Percentiles rank a stretch among this genome's conserved stretches.
Evolutionary conservation across 805 yeast genomes (phyloP).

Genomic region (Saturnispora sanitii): DNA sequence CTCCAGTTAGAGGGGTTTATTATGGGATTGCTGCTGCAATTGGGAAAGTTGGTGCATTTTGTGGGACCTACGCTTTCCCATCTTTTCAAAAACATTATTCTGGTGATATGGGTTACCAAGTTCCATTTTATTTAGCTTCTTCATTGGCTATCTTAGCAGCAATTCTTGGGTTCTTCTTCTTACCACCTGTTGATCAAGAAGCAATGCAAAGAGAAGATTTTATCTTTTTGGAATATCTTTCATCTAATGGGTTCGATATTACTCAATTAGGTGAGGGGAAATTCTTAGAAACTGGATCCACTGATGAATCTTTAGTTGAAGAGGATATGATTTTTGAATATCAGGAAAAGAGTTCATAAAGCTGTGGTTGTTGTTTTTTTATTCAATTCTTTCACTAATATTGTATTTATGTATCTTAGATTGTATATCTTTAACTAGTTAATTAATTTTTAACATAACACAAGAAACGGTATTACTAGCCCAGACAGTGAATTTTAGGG

Average conservation of each 20-base stretch:
- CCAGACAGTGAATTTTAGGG: too few species aligned
- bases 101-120: constrained; percentile 55
- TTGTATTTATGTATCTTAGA: neutral
- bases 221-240: constrained; percentile 57
- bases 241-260: constrained; percentile 60
- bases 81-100: constrained; percentile 53
- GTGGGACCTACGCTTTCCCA: constrained; percentile 85
- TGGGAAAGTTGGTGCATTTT: constrained; percentile 90
- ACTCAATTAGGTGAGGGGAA: constrained; percentile 39
- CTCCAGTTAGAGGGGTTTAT: constrained; percentile 83
- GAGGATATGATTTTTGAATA: neutral
- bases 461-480: too few species aligned
- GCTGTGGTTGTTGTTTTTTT: too few species aligned
- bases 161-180: constrained; percentile 52
- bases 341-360: neutral
- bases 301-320: constrained; percentile 4
- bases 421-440: neutral
- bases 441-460: neutral
- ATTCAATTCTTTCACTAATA: too few species aligned
- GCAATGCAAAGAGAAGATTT: constrained; percentile 72
- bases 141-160: constrained; percentile 69
- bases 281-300: constrained; percentile 6
- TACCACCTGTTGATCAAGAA: constrained; percentile 79
- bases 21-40: constrained; percentile 87
- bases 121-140: constrained; percentile 77